phyloP scores from a whole-genome alignment of 129 eudicot genomes.

The Silybum marianum region DNA sequence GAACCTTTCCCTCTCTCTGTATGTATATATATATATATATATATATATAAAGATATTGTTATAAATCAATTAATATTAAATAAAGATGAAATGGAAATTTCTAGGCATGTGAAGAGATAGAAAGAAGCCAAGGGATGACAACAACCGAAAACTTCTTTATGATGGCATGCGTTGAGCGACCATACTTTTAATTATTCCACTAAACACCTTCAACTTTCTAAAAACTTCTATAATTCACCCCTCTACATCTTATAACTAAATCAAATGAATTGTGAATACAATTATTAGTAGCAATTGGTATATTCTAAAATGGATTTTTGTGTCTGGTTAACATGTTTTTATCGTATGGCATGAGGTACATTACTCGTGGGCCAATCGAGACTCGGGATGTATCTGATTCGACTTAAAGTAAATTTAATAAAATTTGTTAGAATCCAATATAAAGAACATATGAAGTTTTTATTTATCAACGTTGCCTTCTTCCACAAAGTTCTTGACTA shows the following conservation, averaged over 20 bases:
- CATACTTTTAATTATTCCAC: background rate
- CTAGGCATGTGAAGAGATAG: constrained; percentile 41
- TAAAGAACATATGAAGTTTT: background rate
- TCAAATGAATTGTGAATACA: constrained; percentile 16
- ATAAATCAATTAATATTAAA: background rate
- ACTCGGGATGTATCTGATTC: background rate
- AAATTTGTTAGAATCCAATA: background rate
- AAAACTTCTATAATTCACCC: background rate
- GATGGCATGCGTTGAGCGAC: constrained; percentile 25
- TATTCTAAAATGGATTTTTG: constrained; percentile 8
- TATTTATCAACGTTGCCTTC: too few relatives aligned
- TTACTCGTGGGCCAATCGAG: background rate
- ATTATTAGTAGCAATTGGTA: constrained; percentile 8
- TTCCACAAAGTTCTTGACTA: background rate
- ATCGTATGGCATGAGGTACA: background rate
- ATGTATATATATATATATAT: background rate
- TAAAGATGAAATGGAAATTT: constrained; percentile 25
- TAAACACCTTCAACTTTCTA: constrained; percentile 10
- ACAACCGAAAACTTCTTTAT: constrained; percentile 25
- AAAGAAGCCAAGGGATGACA: constrained; percentile 31
- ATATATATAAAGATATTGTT: background rate
- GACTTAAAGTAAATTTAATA: background rate
- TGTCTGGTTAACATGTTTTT: background rate
- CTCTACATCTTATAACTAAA: background rate
- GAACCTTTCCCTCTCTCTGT: too few relatives aligned